Percentiles rank a stretch among this genome's conserved stretches.
Conservation (phyloP, 495 filamentous ascomycete species). For the Xylaria acuta region DNA sequence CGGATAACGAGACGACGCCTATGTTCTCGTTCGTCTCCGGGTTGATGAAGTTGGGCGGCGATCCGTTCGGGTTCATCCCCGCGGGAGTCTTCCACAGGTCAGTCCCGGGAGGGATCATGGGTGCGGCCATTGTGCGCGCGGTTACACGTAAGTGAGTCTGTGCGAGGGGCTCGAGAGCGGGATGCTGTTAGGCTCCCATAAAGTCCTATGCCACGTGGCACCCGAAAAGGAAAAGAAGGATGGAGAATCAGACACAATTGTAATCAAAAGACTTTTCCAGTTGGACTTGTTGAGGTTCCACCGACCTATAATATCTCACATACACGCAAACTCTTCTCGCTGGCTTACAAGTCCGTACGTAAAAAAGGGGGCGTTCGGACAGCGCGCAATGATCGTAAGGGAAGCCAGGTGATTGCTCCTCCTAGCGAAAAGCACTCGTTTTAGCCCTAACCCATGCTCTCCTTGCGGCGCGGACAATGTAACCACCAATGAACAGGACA, state of each 20-base stretch:
- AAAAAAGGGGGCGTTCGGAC: background rate
- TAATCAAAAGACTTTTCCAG: background rate
- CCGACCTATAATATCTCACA: background rate
- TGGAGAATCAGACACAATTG: background rate
- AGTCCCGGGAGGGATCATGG: background rate
- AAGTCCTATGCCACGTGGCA: background rate
- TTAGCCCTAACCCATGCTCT: background rate
- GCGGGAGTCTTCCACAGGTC: constrained; percentile 3
- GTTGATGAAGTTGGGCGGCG: background rate
- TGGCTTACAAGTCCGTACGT: background rate
- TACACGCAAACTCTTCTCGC: background rate
- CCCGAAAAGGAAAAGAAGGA: background rate
- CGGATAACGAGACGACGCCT: background rate
- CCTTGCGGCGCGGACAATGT: background rate
- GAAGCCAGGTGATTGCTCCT: constrained; percentile 1
- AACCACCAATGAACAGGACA: background rate
- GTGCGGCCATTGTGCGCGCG: background rate
- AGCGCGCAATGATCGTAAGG: background rate
- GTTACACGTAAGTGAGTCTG: background rate
- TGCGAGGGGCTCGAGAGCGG: background rate
- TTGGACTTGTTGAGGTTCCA: background rate
- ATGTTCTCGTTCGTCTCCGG: constrained; percentile 14
- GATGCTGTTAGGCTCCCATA: background rate
- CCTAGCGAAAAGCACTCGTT: background rate
- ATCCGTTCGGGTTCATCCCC: background rate